Evolutionary conservation across 768 basidiomycete genomes (phyloP).

Genomic region (Boletus insuetus): DNA sequence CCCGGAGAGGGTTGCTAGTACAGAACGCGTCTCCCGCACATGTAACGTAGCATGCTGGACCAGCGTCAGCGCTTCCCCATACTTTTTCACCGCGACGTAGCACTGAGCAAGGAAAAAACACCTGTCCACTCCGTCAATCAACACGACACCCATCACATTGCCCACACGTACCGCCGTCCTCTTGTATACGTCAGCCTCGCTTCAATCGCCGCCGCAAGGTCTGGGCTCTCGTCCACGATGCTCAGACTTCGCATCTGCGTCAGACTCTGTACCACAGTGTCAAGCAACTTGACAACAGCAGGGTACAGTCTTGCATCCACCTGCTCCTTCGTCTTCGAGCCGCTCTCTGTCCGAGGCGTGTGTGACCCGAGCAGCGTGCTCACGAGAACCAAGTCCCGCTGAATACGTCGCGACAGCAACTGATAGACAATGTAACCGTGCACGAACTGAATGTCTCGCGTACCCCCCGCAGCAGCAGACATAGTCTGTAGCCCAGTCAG

Average conservation of each 20-base stretch:
- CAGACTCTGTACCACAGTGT: slow-evolving; percentile 81
- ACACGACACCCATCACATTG: neutral
- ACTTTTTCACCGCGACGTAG: slow-evolving; percentile 67
- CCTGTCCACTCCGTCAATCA: slow-evolving; percentile 35
- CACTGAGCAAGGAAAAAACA: slow-evolving; percentile 75
- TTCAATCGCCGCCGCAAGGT: slow-evolving; percentile 76
- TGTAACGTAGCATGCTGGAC: slow-evolving; percentile 70
- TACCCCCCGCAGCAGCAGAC: slow-evolving; percentile 39
- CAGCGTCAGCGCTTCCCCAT: slow-evolving; percentile 69
- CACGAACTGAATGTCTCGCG: slow-evolving; percentile 78
- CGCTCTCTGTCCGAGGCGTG: slow-evolving; percentile 23
- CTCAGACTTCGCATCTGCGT: slow-evolving; percentile 80
- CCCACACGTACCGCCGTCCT: slow-evolving; percentile 58
- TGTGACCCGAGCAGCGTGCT: slow-evolving; percentile 56
- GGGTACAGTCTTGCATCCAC: slow-evolving; percentile 76
- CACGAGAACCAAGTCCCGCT: slow-evolving; percentile 83
- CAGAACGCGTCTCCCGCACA: slow-evolving; percentile 66
- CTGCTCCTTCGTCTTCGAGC: slow-evolving; percentile 39
- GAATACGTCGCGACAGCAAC: slow-evolving; percentile 81
- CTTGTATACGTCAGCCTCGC: slow-evolving; percentile 71
- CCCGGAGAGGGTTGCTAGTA: slow-evolving; percentile 48
- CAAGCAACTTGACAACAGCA: slow-evolving; percentile 84
- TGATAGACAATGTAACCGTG: slow-evolving; percentile 88
- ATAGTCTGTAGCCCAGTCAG: slow-evolving; percentile 33
- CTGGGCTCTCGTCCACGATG: slow-evolving; percentile 85